phyloP scores from a whole-genome alignment of 345 rosid species.

The Salix dunnii region DNA sequence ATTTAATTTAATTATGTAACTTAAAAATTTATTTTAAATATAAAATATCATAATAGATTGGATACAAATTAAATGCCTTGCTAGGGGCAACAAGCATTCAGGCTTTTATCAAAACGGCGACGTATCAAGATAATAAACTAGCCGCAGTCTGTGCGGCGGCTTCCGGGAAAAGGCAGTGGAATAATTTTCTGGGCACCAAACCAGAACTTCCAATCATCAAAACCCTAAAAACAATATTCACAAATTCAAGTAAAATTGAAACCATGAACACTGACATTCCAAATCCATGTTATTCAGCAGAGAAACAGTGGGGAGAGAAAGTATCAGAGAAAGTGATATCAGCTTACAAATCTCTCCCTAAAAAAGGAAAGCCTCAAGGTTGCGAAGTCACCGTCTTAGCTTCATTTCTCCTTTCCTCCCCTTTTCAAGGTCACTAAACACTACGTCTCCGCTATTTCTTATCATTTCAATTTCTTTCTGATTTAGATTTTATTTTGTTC shows the following conservation, averaged over 20 bases:
- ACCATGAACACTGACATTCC: neutral
- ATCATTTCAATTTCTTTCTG: neutral
- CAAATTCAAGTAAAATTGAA: neutral
- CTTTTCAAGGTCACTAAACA: slow-evolving; percentile 50
- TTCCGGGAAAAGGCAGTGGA: no score
- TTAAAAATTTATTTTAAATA: no score
- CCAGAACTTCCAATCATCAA: no score
- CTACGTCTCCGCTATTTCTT: neutral
- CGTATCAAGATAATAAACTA: no score
- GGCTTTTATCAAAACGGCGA: no score
- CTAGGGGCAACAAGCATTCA: no score
- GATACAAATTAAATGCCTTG: no score
- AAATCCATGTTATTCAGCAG: neutral
- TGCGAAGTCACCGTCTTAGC: slow-evolving; percentile 77
- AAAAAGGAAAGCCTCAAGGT: slow-evolving; percentile 95
- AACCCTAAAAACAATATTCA: no score
- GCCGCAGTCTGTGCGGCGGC: no score
- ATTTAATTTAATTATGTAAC: no score
- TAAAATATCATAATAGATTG: no score
- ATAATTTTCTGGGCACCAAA: no score
- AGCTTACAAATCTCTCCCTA: slow-evolving; percentile 56
- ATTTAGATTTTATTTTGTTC: neutral
- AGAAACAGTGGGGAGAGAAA: slow-evolving; percentile 44
- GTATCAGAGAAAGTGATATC: slow-evolving; percentile 53
- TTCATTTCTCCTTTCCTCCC: slow-evolving; percentile 75